phyloP scores from a whole-genome alignment of 805 yeast genomes.

The Allodekkera sacchari region DNA sequence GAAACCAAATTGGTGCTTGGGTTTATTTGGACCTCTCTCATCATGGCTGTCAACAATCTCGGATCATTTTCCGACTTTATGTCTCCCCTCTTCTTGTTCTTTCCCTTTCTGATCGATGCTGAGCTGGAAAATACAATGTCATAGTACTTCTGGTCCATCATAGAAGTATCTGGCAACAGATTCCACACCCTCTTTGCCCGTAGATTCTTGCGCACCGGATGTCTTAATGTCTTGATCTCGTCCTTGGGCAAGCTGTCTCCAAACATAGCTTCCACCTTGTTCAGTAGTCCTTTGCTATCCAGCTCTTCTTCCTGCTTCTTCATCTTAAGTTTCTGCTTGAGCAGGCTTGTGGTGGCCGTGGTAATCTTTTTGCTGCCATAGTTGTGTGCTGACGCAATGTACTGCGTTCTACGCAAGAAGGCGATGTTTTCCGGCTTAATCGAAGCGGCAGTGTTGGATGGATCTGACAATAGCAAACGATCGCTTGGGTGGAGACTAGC shows the following conservation, averaged over 20 bases:
- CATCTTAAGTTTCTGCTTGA: slow-evolving; percentile 14
- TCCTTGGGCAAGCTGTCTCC: slow-evolving; percentile 36
- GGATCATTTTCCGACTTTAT: slow-evolving; percentile 26
- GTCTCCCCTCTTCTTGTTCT: slow-evolving; percentile 23
- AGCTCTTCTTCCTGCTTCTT: slow-evolving; percentile 28
- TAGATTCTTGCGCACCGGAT: slow-evolving; percentile 69
- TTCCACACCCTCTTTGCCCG: slow-evolving; percentile 75
- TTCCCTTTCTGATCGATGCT: slow-evolving; percentile 37
- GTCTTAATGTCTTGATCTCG: slow-evolving; percentile 42
- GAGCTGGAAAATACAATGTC: slow-evolving; percentile 55
- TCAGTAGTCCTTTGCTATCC: slow-evolving; percentile 57
- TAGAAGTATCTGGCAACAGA: slow-evolving; percentile 82
- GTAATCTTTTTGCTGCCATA: slow-evolving; percentile 5
- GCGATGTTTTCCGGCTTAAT: slow-evolving; percentile 26
- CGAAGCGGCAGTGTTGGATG: slow-evolving; percentile 44
- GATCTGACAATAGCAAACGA: slow-evolving; percentile 69
- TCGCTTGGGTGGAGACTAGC: slow-evolving; percentile 68
- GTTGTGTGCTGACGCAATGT: slow-evolving; percentile 59
- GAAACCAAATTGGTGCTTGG: slow-evolving; percentile 72
- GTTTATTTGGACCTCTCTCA: slow-evolving; percentile 61
- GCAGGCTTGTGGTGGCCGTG: slow-evolving; percentile 15
- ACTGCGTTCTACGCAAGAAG: slow-evolving; percentile 93
- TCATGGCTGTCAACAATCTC: slow-evolving; percentile 50
- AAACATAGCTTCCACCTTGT: slow-evolving; percentile 72
- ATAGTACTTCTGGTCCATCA: slow-evolving; percentile 71